These are phyloP conservation scores for Trichothecium roseum DNA, from an alignment of 2,329 filamentous ascomycete species.

Conservation along the genomic window DNA sequence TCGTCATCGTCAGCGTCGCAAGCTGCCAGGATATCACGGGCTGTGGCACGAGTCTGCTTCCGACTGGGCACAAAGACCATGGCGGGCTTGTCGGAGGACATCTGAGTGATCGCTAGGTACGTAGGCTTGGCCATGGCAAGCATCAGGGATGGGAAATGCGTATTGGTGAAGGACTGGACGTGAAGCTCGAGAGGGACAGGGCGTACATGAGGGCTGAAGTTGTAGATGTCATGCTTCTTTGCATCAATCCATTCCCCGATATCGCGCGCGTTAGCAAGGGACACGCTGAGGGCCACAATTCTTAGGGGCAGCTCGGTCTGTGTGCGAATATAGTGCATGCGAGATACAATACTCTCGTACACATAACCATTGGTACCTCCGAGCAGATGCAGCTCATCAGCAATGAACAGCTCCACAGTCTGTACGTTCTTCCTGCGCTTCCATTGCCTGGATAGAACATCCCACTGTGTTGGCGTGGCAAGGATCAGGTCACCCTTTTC, in stretches of 20 bases:
- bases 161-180: conserved; percentile 89
- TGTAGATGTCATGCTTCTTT: conserved; percentile 96
- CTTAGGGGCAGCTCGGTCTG: conserved; percentile 78
- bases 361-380: conserved; percentile 79
- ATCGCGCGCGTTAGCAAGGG: conserved; percentile 84
- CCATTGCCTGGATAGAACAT: conserved; percentile 92
- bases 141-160: conserved; percentile 97
- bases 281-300: conserved; percentile 83
- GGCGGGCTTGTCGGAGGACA: conserved; percentile 80
- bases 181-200: conserved; percentile 86
- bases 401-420: conserved; percentile 80
- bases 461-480: conserved; percentile 91
- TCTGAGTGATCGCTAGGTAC: conserved; percentile 77
- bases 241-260: conserved; percentile 97
- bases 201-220: conserved; percentile 89
- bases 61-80: conserved; percentile 87
- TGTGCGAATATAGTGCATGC: conserved; percentile 91
- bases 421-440: conserved; percentile 93
- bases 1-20: conserved; percentile 85
- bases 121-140: conserved; percentile 95
- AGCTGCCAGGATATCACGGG: conserved; percentile 77
- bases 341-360: conserved; percentile 94
- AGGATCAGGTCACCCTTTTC: conserved; percentile 82
- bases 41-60: conserved; percentile 84
- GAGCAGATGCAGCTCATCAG: conserved; percentile 89